These are phyloP conservation scores for Sequoiadendron giganteum DNA, from an alignment of 75 land plant species.

Conservation along the genomic window DNA sequence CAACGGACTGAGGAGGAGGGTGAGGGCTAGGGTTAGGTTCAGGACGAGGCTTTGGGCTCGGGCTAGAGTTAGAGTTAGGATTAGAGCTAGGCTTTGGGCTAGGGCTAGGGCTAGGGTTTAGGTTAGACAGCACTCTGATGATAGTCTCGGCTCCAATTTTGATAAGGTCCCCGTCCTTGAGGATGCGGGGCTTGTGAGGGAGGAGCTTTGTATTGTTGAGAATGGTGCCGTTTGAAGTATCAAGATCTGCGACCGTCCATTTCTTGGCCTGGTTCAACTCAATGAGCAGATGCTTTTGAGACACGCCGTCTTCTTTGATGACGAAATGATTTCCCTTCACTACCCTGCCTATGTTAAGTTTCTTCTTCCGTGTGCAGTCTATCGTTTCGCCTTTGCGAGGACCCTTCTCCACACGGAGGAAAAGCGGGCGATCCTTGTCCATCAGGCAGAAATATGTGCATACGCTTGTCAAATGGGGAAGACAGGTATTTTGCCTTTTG, in stretches of 20 bases:
- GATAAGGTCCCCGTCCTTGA: constrained; percentile 27
- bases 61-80: not conserved
- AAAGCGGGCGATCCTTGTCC: constrained; percentile 6
- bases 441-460: not conserved
- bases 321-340: constrained; percentile 39
- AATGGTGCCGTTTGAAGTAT: constrained; percentile 47
- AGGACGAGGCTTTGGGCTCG: not conserved
- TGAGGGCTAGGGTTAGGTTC: not conserved
- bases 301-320: constrained; percentile 37
- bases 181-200: not conserved
- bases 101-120: not conserved
- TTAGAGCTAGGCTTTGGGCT: not conserved
- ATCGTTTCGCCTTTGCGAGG: constrained; percentile 47
- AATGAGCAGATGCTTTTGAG: constrained; percentile 40
- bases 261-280: constrained; percentile 19
- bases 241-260: constrained; percentile 34
- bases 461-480: too few species aligned
- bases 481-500: too few species aligned
- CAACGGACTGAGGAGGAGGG: not conserved
- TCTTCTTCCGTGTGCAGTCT: constrained; percentile 14
- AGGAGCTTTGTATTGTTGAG: constrained; percentile 19
- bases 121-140: constrained; percentile 14
- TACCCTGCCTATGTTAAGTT: constrained; percentile 46
- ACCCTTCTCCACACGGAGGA: constrained; percentile 41
- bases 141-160: constrained; percentile 38